These are phyloP conservation scores for Juncus inflexus DNA, from an alignment of 176 grass and related monocot species.

Conservation along the genomic window DNA sequence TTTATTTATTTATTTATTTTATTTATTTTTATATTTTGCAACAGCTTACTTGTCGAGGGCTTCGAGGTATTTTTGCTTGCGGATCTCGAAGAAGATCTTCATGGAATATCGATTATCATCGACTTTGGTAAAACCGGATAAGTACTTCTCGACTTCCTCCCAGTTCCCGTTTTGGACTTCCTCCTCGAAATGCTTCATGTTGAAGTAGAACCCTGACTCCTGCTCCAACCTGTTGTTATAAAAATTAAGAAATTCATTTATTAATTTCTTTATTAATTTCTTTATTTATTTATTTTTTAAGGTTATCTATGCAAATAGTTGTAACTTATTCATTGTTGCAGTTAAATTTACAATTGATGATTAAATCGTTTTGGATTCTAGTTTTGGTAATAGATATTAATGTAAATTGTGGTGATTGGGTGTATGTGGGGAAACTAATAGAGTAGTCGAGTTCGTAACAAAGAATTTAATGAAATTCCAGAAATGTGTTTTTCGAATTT, in stretches of 20 bases:
- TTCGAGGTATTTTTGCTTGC: slow-evolving; percentile 48
- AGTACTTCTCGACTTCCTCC: slow-evolving; percentile 44
- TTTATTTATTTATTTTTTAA: no score
- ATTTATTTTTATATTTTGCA: no score
- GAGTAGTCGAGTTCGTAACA: no score
- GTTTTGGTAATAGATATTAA: background rate
- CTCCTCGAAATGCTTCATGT: slow-evolving; percentile 50
- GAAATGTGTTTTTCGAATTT: no score
- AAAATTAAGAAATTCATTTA: slow-evolving; percentile 5
- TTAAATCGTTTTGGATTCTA: no score
- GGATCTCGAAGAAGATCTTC: slow-evolving; percentile 50
- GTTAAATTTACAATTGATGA: no score
- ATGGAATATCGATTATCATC: slow-evolving; percentile 46
- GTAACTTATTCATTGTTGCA: no score
- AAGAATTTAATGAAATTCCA: no score
- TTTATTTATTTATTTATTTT: no score
- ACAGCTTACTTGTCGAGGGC: slow-evolving; percentile 35
- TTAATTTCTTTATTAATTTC: no score
- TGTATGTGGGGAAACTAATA: background rate
- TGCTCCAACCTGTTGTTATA: slow-evolving; percentile 33
- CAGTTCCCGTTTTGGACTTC: slow-evolving; percentile 44
- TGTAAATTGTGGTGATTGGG: background rate
- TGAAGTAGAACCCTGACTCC: slow-evolving; percentile 46
- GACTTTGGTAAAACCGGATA: slow-evolving; percentile 45
- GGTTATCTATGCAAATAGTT: no score